Conservation (phyloP, 306 rosid species). For the Lathyrus tuberosus region DNA sequence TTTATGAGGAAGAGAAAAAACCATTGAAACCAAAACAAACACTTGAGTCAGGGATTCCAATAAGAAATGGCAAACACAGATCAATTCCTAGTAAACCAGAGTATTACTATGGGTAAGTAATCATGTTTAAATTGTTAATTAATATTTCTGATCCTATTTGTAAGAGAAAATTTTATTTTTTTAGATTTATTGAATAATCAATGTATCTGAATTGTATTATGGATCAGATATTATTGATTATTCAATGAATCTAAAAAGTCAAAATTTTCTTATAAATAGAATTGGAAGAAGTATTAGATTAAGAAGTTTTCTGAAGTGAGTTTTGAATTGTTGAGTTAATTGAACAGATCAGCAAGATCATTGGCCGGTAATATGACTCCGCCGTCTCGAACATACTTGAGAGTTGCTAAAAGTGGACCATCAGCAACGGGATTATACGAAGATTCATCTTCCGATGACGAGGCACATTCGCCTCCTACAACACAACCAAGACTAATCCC, state of each 20-base stretch:
- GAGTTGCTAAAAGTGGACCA: slow-evolving; percentile 80
- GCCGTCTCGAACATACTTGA: slow-evolving; percentile 66
- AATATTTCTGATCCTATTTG: neutral
- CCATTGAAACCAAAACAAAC: slow-evolving; percentile 54
- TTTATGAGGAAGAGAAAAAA: slow-evolving; percentile 53
- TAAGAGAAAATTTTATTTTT: no score
- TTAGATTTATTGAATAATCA: no score
- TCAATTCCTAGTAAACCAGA: slow-evolving; percentile 59
- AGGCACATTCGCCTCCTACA: slow-evolving; percentile 39
- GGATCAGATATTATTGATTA: no score
- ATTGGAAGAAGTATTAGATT: neutral
- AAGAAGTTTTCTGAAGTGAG: neutral
- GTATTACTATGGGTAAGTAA: slow-evolving; percentile 61
- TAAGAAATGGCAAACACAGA: slow-evolving; percentile 51
- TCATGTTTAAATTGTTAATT: neutral
- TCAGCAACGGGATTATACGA: slow-evolving; percentile 53
- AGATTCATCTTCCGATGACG: slow-evolving; percentile 80
- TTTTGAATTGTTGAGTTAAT: neutral
- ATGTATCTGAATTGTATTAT: no score
- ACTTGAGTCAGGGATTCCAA: slow-evolving; percentile 49
- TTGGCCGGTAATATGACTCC: slow-evolving; percentile 84
- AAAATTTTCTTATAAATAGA: no score
- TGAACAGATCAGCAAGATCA: slow-evolving; percentile 80
- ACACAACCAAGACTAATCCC: slow-evolving; percentile 72
- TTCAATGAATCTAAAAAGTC: no score